A percentile compares a stretch with the other conserved stretches of the same genome.
These are phyloP conservation scores for Colletotrichum sp. DNA, from an alignment of 2,329 filamentous ascomycete species.

Conservation along the genomic window DNA sequence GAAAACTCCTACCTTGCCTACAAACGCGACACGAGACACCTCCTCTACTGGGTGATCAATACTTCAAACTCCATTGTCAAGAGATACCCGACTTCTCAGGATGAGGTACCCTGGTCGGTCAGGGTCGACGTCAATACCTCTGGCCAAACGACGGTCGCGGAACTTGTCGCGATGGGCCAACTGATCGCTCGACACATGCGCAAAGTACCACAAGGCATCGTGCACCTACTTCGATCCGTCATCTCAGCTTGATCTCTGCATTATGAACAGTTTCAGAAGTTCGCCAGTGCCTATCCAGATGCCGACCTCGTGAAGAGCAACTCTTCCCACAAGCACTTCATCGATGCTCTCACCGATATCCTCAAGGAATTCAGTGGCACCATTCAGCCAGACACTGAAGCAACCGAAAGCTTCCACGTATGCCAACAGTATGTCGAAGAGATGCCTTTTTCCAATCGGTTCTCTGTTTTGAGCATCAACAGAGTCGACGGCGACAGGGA, in stretches of 20 bases:
- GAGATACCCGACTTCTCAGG: constrained; percentile 20
- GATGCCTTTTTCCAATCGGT: background rate
- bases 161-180: constrained; percentile 41
- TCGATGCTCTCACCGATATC: constrained; percentile 40
- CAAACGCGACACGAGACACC: constrained; percentile 40
- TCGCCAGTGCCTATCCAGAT: constrained; percentile 34
- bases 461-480: background rate
- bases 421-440: background rate
- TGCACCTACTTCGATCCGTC: constrained; percentile 39
- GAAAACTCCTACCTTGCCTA: constrained; percentile 40
- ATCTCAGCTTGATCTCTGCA: constrained; percentile 37
- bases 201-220: constrained; percentile 36
- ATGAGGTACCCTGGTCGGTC: background rate
- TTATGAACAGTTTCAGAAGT: constrained; percentile 34
- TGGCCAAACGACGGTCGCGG: constrained; percentile 38
- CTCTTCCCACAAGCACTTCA: constrained; percentile 44
- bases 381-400: constrained; percentile 15
- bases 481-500: background rate
- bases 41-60: constrained; percentile 44
- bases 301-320: constrained; percentile 42
- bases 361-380: constrained; percentile 40
- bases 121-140: constrained; percentile 36
- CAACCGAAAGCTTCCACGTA: background rate
- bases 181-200: constrained; percentile 41
- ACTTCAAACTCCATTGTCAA: constrained; percentile 40